Base-by-base conservation (phyloP, 352 stramenopile genomes). In the Globisporangium sylvaticum region DNA sequence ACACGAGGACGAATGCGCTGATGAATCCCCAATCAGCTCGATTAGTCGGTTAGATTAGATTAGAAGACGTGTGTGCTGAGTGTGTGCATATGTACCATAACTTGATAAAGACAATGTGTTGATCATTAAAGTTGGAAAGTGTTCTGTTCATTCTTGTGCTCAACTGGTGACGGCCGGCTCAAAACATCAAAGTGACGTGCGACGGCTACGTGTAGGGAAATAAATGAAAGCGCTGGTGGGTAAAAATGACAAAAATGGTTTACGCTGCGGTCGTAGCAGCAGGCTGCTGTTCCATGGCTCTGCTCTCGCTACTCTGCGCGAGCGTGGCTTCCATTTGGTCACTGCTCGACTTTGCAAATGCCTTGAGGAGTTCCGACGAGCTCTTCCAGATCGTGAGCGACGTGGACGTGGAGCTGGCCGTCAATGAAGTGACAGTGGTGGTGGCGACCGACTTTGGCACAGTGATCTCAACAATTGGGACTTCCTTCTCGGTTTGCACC, bases 1-100 rank as follows among this genome's bases (percentile, higher is more conserved):
- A 89, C 80, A 79, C 73, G 82, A 90, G 80, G 77, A 86, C 68
- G 70, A 76, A 68, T 85, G 82, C 80, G 79, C 82, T 90, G 82
- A 90, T 84, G 82, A 90, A 68, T 55, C 55, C 63, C 32, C 25
- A 58, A 37, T 4, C 22, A 27, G 7, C 7, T 6, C 6, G 25
- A 44, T 12, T 44, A 12, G 25, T 44, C 4, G 14, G 14, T 6
- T 58, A 31, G 15, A 10, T 24, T 14, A 6, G 10, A n/a, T n/a
- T 62, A 62, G 10, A 14, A 20, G 1, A 31, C 34, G 8, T 29
- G 24, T 50, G 18, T 31, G 31, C 3, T 18, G 4, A n/a, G 7
- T 50, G 37, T 7, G 12, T 44, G 37, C 12, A 6, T 44, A 15
- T 20, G 37, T 20, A 44, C 7, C 37, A 20, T 44, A 44, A 44